A percentile compares a stretch with the other conserved stretches of the same genome.
Conservation (phyloP, 2,329 filamentous ascomycete genomes). For the Colletotrichum tamarilloi region DNA sequence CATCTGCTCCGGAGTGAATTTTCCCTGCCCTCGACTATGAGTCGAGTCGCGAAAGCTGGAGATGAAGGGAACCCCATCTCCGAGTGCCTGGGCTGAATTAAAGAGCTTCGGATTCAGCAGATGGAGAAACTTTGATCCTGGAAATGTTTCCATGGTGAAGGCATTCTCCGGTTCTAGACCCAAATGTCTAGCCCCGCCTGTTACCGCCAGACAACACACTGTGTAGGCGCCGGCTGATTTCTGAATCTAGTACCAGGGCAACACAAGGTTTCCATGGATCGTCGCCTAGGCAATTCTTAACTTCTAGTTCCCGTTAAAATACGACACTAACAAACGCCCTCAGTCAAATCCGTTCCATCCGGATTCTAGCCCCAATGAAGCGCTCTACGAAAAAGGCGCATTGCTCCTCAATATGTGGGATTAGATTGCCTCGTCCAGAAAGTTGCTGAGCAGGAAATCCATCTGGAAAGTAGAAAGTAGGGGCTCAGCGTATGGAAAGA, state of each 20-base stretch:
- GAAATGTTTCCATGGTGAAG: no score
- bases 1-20: background rate
- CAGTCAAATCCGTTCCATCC: slow-evolving; percentile 7
- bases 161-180: background rate
- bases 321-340: background rate
- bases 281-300: background rate
- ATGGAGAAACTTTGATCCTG: background rate
- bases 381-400: background rate
- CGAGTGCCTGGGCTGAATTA: background rate
- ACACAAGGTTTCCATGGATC: background rate
- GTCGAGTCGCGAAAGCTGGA: background rate
- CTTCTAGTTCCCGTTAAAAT: background rate
- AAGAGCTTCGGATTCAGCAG: background rate
- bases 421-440: background rate
- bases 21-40: background rate
- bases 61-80: background rate
- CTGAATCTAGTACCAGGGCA: background rate
- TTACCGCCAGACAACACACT: background rate
- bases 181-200: background rate
- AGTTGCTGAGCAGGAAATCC: background rate
- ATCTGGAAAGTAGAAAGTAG: background rate
- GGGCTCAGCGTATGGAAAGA: background rate
- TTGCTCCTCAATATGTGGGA: background rate
- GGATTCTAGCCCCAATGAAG: slow-evolving; percentile 11
- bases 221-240: background rate